Evolutionary conservation across 805 yeast species (phyloP).

Genomic region (Spathaspora gorwiae): DNA sequence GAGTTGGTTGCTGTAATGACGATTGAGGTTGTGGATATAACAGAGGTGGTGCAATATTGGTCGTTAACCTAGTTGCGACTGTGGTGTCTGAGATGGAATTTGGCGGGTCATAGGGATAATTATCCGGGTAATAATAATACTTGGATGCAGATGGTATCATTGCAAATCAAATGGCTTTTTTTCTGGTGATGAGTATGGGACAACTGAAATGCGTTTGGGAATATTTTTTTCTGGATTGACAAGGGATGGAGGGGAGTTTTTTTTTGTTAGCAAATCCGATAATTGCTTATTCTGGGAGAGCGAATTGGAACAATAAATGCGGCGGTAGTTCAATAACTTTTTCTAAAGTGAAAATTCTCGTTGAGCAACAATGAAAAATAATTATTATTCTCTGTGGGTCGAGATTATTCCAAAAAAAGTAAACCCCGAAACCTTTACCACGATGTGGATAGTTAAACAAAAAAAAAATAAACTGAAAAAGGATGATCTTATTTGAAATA

Average conservation of each 20-base stretch:
- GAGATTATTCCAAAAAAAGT: neutral
- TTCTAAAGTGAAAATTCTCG: too few species aligned
- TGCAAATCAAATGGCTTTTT: too few species aligned
- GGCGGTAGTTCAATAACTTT: too few species aligned
- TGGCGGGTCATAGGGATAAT: neutral
- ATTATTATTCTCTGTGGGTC: neutral
- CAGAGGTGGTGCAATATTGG: neutral
- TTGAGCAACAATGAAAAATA: neutral
- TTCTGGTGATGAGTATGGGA: too few species aligned
- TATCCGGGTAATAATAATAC: neutral
- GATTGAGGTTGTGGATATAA: neutral
- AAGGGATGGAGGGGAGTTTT: neutral
- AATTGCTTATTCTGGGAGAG: neutral
- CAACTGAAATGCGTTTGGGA: too few species aligned
- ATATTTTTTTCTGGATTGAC: neutral
- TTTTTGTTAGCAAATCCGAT: neutral
- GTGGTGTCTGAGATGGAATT: neutral
- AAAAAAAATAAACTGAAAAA: neutral
- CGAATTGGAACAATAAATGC: too few species aligned
- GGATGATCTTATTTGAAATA: neutral
- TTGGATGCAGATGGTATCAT: neutral
- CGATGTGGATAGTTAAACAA: neutral
- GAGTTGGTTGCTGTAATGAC: neutral
- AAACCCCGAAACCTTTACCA: neutral
- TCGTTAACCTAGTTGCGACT: neutral